A percentile compares a stretch with the other conserved stretches of the same genome.
Evolutionary conservation across 2,329 filamentous ascomycete genomes (phyloP).

Genomic region (Plenodomus lindquistii): DNA sequence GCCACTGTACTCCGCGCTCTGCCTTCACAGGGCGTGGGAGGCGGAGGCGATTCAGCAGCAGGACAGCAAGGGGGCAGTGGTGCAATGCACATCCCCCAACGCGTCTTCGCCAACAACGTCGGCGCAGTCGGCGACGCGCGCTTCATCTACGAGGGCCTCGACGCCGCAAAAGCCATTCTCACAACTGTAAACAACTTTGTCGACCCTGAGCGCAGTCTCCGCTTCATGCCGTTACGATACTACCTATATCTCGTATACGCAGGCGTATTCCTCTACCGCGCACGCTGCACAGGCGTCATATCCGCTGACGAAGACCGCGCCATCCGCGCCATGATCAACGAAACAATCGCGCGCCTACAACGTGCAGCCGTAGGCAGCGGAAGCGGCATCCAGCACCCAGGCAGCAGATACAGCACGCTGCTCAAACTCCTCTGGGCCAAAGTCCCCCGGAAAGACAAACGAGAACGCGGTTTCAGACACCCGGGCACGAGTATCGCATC

Average conservation of each 20-base stretch:
- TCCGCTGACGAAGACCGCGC: constrained; percentile 52
- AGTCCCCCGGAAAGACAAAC: constrained; percentile 43
- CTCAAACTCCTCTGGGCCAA: constrained; percentile 55
- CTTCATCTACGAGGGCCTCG: constrained; percentile 56
- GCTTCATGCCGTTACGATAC: constrained; percentile 55
- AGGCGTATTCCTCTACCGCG: constrained; percentile 55
- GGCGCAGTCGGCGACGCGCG: constrained; percentile 53
- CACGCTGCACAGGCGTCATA: constrained; percentile 54
- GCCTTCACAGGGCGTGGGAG: no score
- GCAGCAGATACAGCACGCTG: constrained; percentile 52
- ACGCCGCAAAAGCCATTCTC: constrained; percentile 54
- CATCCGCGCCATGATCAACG: constrained; percentile 52
- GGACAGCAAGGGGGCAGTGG: constrained; percentile 1
- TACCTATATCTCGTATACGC: constrained; percentile 56
- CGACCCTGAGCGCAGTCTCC: constrained; percentile 51
- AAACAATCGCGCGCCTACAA: constrained; percentile 50
- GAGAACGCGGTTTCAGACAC: constrained; percentile 29
- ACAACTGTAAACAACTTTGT: constrained; percentile 57
- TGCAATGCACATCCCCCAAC: constrained; percentile 44
- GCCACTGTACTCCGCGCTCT: constrained; percentile 61
- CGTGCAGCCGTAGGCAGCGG: constrained; percentile 46
- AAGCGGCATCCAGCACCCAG: constrained; percentile 50
- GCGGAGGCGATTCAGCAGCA: no score
- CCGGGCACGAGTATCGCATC: constrained; percentile 37
- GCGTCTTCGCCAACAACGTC: constrained; percentile 55